Percentiles rank a stretch among this genome's conserved stretches.
phyloP scores from a whole-genome alignment of 257 asterid species.

The Eustoma russellianum region DNA sequence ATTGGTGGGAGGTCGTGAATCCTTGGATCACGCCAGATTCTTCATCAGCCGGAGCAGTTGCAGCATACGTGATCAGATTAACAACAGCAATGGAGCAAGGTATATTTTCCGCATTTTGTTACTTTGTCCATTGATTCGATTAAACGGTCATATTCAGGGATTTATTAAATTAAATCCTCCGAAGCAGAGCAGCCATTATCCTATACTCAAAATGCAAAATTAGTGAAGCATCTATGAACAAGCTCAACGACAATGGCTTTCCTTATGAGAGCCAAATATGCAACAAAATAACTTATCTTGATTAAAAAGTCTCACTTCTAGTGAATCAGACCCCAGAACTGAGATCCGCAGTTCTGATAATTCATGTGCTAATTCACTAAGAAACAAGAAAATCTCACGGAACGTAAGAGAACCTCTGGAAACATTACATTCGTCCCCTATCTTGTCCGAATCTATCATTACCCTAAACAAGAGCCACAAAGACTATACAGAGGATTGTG shows the following conservation, averaged over 20 bases:
- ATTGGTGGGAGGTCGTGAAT: no score
- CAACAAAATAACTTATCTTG: constrained; percentile 51
- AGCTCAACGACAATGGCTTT: constrained; percentile 22
- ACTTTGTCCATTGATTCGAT: no score
- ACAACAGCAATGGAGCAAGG: no score
- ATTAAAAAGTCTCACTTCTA: constrained; percentile 21
- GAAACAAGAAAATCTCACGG: constrained; percentile 52
- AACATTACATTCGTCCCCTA: constrained; percentile 8
- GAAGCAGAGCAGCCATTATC: constrained; percentile 7
- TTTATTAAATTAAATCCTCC: no score
- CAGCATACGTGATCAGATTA: no score
- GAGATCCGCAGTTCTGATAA: constrained; percentile 29
- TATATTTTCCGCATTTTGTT: no score
- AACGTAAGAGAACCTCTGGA: constrained; percentile 24
- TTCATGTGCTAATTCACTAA: constrained; percentile 47
- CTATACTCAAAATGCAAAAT: constrained; percentile 28
- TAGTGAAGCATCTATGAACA: constrained; percentile 19
- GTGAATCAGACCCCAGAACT: constrained; percentile 17
- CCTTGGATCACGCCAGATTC: no score
- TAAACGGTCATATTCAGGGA: no score
- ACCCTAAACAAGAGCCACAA: constrained; percentile 25
- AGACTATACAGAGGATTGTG: constrained; percentile 14
- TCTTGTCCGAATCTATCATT: constrained; percentile 26
- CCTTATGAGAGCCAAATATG: constrained; percentile 36
- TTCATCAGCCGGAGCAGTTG: no score